Conservation (phyloP, 306 rosid genomes). For the Quillaja saponaria region DNA sequence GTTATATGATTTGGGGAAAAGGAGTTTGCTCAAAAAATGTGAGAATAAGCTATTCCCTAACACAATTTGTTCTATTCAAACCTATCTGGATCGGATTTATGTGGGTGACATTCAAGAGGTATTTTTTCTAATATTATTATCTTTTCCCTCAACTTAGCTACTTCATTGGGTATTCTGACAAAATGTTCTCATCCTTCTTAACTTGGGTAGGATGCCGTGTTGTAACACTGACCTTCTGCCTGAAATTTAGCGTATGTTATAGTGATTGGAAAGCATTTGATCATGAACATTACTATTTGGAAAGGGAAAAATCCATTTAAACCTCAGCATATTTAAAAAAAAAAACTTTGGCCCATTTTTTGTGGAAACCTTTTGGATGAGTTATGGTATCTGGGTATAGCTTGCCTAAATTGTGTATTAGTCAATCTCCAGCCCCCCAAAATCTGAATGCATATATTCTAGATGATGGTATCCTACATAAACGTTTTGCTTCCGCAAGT, state of each 20-base stretch:
- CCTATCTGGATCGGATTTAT: conserved; percentile 88
- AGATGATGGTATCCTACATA: neutral
- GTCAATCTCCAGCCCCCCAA: conserved; percentile 1
- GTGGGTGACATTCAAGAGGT: conserved; percentile 98
- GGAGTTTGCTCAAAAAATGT: conserved; percentile 78
- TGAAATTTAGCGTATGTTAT: neutral
- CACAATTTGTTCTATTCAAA: conserved; percentile 74
- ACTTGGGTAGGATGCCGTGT: conserved; percentile 9
- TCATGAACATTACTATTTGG: neutral
- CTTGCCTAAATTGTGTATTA: conserved; percentile 13
- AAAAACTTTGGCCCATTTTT: conserved; percentile 20
- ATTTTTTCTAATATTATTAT: conserved; percentile 30
- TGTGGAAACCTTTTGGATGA: neutral
- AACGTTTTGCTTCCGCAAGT: neutral
- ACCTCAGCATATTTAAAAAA: no score
- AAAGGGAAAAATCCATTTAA: no score
- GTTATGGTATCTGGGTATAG: conserved; percentile 14
- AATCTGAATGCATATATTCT: conserved; percentile 12
- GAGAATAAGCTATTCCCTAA: conserved; percentile 95
- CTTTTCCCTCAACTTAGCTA: conserved; percentile 2
- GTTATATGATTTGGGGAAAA: conserved; percentile 92
- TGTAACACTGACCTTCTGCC: conserved; percentile 1
- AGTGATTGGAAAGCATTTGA: neutral
- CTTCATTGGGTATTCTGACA: conserved; percentile 22
- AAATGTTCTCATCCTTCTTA: conserved; percentile 3